A percentile compares a stretch with the other conserved stretches of the same genome.
Evolutionary conservation across 2,329 filamentous ascomycete genomes (phyloP).

Genomic region (Paracoccidioides brasiliensis): DNA sequence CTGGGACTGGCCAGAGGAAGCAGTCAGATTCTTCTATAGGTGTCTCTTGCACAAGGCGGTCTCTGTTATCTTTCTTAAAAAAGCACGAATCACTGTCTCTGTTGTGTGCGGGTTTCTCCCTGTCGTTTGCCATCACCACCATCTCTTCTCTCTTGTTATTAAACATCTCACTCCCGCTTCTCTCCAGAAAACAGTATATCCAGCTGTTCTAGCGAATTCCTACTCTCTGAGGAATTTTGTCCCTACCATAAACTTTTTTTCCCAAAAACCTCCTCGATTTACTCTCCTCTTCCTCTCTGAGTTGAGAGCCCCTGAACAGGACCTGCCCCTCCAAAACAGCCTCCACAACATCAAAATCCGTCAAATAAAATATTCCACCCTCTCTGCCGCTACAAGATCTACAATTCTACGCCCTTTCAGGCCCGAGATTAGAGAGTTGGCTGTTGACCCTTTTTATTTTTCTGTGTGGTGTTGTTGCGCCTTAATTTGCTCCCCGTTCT

Average conservation of each 20-base stretch:
- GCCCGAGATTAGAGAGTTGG: neutral
- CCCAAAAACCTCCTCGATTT: neutral
- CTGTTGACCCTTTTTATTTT: neutral
- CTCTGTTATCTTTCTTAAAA: slow-evolving; percentile 9
- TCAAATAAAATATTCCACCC: neutral
- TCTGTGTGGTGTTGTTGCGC: neutral
- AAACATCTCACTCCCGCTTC: slow-evolving; percentile 1
- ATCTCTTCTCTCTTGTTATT: slow-evolving; percentile 16
- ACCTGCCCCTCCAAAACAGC: neutral
- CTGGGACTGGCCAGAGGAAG: too few species aligned
- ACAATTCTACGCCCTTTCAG: neutral
- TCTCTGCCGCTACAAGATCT: neutral
- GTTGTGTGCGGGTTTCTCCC: neutral
- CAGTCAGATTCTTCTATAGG: neutral
- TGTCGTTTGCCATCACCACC: slow-evolving; percentile 15
- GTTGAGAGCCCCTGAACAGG: neutral
- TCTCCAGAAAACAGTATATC: slow-evolving; percentile 10
- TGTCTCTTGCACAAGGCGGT: neutral
- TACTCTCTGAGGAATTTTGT: neutral
- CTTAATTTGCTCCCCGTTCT: neutral
- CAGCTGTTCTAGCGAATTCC: neutral
- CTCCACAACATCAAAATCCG: neutral
- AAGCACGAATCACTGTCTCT: slow-evolving; percentile 13
- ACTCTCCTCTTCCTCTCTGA: neutral
- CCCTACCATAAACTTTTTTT: neutral